Evolutionary conservation across 148 eudicot species (phyloP).

Genomic region (Rhododendron henanense): DNA sequence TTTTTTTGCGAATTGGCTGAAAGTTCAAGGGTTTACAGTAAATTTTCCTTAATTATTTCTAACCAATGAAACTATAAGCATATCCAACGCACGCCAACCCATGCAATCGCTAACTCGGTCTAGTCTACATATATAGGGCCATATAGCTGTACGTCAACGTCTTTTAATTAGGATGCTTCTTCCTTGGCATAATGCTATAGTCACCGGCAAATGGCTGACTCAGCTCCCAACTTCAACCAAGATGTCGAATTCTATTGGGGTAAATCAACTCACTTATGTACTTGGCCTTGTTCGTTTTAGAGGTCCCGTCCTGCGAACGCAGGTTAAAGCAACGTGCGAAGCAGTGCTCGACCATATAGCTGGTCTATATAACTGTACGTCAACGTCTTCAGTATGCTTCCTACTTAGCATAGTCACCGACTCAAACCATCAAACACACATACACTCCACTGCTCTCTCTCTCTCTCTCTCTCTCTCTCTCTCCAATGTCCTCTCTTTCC

Average conservation of each 20-base stretch:
- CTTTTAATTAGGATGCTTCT: not conserved
- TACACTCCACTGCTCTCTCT: not conserved
- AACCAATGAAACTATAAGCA: too few species aligned
- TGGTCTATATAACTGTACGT: not conserved
- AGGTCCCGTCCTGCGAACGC: too few species aligned
- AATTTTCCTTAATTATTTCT: too few species aligned
- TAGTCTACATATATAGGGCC: too few species aligned
- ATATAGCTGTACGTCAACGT: not conserved
- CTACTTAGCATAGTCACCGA: not conserved
- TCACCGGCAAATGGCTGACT: not conserved
- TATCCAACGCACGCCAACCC: too few species aligned
- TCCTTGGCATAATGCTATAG: too few species aligned
- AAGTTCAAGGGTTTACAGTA: too few species aligned
- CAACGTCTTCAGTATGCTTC: not conserved
- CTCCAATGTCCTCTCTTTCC: not conserved
- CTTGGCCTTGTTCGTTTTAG: too few species aligned
- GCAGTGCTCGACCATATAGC: not conserved
- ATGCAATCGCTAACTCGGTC: too few species aligned
- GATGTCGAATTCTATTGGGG: conserved; percentile 1
- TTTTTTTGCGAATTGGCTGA: too few species aligned
- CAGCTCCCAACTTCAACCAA: not conserved
- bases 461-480: not conserved
- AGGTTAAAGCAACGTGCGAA: too few species aligned
- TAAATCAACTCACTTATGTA: not conserved
- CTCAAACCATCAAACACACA: not conserved